phyloP scores from a whole-genome alignment of 2,329 filamentous ascomycete species.

The Fusarium poae region DNA sequence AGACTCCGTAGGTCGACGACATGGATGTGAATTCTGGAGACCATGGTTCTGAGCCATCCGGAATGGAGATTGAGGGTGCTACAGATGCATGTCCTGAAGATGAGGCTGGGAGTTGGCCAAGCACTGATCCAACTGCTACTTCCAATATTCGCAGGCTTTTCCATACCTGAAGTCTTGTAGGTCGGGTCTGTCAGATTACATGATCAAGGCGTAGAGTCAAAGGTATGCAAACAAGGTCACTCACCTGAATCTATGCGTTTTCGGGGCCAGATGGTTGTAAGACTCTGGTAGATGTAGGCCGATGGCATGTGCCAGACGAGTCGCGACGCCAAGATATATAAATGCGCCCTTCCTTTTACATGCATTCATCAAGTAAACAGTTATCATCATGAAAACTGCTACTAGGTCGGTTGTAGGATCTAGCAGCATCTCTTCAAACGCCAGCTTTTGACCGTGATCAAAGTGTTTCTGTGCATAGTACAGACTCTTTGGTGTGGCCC shows the following conservation, averaged over 20 bases:
- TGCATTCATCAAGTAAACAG: neutral
- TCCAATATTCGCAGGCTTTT: neutral
- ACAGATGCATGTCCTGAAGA: neutral
- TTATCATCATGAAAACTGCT: neutral
- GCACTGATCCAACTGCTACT: neutral
- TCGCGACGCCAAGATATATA: neutral
- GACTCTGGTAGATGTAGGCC: neutral
- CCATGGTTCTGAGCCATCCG: neutral
- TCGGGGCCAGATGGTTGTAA: neutral
- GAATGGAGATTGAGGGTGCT: neutral
- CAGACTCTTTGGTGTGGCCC: neutral
- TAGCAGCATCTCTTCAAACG: neutral
- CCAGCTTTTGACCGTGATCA: neutral
- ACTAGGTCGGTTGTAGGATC: neutral
- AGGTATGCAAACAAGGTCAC: accelerated
- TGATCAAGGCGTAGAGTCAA: accelerated
- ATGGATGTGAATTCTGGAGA: neutral
- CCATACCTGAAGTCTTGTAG: neutral
- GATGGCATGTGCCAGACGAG: neutral
- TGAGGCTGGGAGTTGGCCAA: neutral
- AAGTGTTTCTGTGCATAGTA: neutral
- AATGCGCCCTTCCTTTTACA: neutral
- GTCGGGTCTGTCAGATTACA: neutral
- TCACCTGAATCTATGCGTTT: neutral
- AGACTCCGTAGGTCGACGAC: neutral